These are phyloP conservation scores for Aspergillus tamarii DNA, from an alignment of 2,329 filamentous ascomycete species.

Conservation along the genomic window DNA sequence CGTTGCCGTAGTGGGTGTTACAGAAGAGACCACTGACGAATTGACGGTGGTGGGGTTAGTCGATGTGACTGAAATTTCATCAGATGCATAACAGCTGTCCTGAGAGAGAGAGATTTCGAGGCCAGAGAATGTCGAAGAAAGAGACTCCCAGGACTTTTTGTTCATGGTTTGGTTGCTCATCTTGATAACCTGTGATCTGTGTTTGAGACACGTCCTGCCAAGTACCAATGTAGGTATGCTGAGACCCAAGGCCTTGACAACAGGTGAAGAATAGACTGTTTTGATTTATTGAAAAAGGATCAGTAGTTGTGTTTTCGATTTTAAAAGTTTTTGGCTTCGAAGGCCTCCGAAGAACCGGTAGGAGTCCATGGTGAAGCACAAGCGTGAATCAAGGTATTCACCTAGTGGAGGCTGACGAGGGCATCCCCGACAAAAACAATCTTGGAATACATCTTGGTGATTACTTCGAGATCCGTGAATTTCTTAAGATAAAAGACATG, in stretches of 20 bases:
- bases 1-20: slow-evolving; percentile 23
- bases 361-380: slow-evolving; percentile 36
- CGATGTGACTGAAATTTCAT: slow-evolving; percentile 41
- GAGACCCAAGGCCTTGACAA: slow-evolving; percentile 6
- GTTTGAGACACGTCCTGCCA: slow-evolving; percentile 1
- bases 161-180: slow-evolving; percentile 33
- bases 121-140: slow-evolving; percentile 40
- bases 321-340: slow-evolving; percentile 31
- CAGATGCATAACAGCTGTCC: slow-evolving; percentile 45
- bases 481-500: slow-evolving; percentile 13
- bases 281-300: slow-evolving; percentile 13
- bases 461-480: slow-evolving; percentile 17
- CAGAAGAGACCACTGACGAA: slow-evolving; percentile 26
- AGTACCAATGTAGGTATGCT: neutral
- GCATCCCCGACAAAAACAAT: slow-evolving; percentile 26
- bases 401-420: slow-evolving; percentile 33
- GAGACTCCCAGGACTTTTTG: slow-evolving; percentile 41
- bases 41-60: slow-evolving; percentile 28
- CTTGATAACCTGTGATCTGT: slow-evolving; percentile 15
- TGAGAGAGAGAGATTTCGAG: slow-evolving; percentile 43
- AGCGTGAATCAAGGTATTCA: slow-evolving; percentile 26
- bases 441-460: slow-evolving; percentile 29
- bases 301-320: slow-evolving; percentile 14
- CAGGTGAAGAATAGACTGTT: slow-evolving; percentile 2
- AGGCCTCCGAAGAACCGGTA: slow-evolving; percentile 33